Evolutionary conservation across 345 rosid genomes (phyloP).

Genomic region (Melaleuca quinquenervia): DNA sequence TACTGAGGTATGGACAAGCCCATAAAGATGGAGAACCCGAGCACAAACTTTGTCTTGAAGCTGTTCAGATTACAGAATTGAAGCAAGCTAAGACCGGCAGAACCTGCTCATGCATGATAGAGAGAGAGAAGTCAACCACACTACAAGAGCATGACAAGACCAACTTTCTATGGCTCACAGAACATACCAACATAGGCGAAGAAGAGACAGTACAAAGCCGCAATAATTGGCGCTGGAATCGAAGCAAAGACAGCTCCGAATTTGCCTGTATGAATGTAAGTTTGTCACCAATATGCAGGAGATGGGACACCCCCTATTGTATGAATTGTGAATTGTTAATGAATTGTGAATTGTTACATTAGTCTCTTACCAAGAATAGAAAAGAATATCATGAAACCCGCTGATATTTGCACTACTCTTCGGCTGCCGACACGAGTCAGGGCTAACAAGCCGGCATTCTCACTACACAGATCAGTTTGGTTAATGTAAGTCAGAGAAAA

Average conservation of each 20-base stretch:
- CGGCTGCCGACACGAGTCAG: slow-evolving; percentile 82
- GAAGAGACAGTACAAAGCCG: slow-evolving; percentile 62
- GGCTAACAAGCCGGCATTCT: slow-evolving; percentile 87
- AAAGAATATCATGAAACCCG: slow-evolving; percentile 93
- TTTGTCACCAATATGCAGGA: neutral
- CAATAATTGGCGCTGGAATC: slow-evolving; percentile 69
- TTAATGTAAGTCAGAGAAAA: neutral
- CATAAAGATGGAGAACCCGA: slow-evolving; percentile 84
- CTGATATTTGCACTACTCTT: slow-evolving; percentile 91
- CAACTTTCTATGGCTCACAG: neutral
- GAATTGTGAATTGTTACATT: neutral
- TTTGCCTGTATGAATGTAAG: slow-evolving; percentile 36
- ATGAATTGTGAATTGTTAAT: too few species aligned
- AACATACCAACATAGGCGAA: slow-evolving; percentile 78
- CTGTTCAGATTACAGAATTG: slow-evolving; percentile 90
- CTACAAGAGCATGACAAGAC: neutral
- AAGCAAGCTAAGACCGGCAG: slow-evolving; percentile 66
- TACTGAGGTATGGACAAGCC: slow-evolving; percentile 79
- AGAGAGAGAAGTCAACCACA: neutral
- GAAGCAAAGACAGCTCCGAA: slow-evolving; percentile 90
- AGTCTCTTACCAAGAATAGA: slow-evolving; percentile 58
- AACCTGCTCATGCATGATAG: slow-evolving; percentile 26
- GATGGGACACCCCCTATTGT: neutral
- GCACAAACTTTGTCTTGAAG: slow-evolving; percentile 58
- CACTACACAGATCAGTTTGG: slow-evolving; percentile 27